Base-by-base conservation (phyloP, 192 early-diverging fungal genomes). In the Entophlyctis luteolus region DNA sequence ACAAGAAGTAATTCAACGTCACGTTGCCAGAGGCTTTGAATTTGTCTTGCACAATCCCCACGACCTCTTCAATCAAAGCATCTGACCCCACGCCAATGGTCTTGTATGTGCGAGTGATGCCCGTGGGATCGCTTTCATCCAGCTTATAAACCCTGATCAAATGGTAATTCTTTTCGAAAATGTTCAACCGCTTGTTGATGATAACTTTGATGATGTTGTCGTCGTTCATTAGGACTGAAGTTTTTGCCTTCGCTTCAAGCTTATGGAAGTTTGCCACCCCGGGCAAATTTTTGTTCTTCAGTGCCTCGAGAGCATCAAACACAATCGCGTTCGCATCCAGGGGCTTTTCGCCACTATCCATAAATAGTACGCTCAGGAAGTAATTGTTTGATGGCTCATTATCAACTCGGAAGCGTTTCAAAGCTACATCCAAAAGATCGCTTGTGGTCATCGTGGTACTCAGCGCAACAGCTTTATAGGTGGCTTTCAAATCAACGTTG, bases 121-220 rank as follows among this genome's bases (percentile, higher is more conserved):
- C 77, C 22, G 56, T 63, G 4, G 48, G n/a, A 48, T 63, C 53
- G 23, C 32, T 33, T 1, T 38, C 33, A 39, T 75, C 79, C 48
- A 74, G 59, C 73, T 72, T 66, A 57, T 66, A 75, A 6, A 80
- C 79, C 31, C 60, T 58, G 28, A 81, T 68, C 20, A 78, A 52
- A 59, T 78, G 79, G 42, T 63, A 77, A 45, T 77, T 71, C 54
- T 81, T 81, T 52, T 78, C 76, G 58, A 78, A 76, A 38, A 78
- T 39, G 48, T 81, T 78, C 39, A 78, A 65, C 59, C 75, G 69
- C 53, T 81, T 81, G 74, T 81, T 81, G 65, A 81, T 78, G 66
- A 81, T 76, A 14, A 81, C 72, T 55, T 74, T 72, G 70, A 81
- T 78, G 67, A 81, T 78, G 65, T 81, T 81, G 65, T 81, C 79